Evolutionary conservation across 2,329 filamentous ascomycete species (phyloP), one percentile per base, ranked within the genome.

Genomic region (Aspergillus jensenii): DNA sequence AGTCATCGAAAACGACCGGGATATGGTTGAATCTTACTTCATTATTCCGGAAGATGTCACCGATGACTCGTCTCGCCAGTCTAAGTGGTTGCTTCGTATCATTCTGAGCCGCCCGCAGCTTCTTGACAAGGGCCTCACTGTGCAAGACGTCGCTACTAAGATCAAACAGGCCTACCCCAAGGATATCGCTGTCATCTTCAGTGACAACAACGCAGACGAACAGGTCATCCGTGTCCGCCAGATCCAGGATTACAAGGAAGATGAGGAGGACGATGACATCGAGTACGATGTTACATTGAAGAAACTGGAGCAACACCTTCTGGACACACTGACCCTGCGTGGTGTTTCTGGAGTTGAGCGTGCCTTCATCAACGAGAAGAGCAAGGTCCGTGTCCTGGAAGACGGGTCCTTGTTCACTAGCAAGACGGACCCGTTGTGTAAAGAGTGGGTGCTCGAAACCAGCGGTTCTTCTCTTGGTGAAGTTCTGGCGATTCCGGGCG

Each of bases 1-100:
- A 0, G 90, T 87, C 64, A 96, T 99, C 67, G 84, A 89, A 37
- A 90, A 90, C 56, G 95, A 99, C 80, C 78, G 84, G 60, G 95
- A 98, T 69, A 96, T 98, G 85, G 90, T 99, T 6, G 92, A 97
- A 66, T 96, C 93, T 0, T 97, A 96, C 81, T 98, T 93, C 78
- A 87, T 98, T 72, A 90, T 98, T 71, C 91, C 91, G 0, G 92
- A 96, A 64, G 91, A 96, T 56, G 87, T 90, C 43, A 85, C 85
- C 59, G 81, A 84, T 45, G 82, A 86, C 58, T 73, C 81, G 8
- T 79, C 82, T 50, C 76, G 75, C 37, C 93, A 98, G 75, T 98
- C 95, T 8, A 90, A 92, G 74, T 99, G 96, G 96, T 79, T 99
- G 59, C 84, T 99, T 49, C 92, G 95, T 80, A 90, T 99, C 66